These are phyloP conservation scores for Melastoma malabathricum DNA, from an alignment of 345 rosid species.

Conservation along the genomic window DNA sequence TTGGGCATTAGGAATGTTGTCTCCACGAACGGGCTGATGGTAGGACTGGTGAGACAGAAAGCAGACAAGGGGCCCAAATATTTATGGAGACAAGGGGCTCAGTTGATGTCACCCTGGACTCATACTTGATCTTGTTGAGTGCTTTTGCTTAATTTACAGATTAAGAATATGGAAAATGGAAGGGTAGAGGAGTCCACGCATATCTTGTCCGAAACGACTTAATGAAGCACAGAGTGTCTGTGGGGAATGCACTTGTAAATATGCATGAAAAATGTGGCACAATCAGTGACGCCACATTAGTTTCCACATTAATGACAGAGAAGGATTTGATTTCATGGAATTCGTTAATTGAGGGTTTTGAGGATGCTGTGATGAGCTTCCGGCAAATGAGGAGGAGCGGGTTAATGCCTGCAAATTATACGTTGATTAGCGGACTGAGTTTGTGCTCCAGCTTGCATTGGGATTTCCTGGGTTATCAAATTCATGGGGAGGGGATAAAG, in stretches of 20 bases:
- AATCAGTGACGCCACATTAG: constrained; percentile 39
- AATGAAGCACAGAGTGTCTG: constrained; percentile 26
- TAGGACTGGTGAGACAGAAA: constrained; percentile 59
- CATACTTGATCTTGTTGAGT: constrained; percentile 56
- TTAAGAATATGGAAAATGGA: constrained; percentile 43
- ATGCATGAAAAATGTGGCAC: constrained; percentile 83
- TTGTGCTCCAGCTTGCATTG: constrained; percentile 78
- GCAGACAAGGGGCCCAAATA: constrained; percentile 57
- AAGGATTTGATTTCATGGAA: constrained; percentile 89
- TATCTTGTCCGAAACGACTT: constrained; percentile 43
- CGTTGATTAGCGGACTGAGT: constrained; percentile 70
- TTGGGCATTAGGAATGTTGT: constrained; percentile 55
- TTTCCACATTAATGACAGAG: constrained; percentile 39
- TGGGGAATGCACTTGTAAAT: constrained; percentile 75
- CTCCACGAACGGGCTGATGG: constrained; percentile 75
- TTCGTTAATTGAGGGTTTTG: constrained; percentile 57
- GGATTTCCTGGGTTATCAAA: constrained; percentile 43
- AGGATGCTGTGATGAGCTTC: constrained; percentile 44
- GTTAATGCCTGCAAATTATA: constrained; percentile 40
- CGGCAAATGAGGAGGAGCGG: constrained; percentile 43
- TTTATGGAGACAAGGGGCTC: constrained; percentile 37
- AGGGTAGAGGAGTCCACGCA: constrained; percentile 82
- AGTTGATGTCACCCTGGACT: constrained; percentile 45
- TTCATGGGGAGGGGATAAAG: constrained; percentile 56
- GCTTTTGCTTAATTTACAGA: constrained; percentile 51